Base-by-base conservation (phyloP, 1,284 basidiomycete species). In the Meripilus lineatus region DNA sequence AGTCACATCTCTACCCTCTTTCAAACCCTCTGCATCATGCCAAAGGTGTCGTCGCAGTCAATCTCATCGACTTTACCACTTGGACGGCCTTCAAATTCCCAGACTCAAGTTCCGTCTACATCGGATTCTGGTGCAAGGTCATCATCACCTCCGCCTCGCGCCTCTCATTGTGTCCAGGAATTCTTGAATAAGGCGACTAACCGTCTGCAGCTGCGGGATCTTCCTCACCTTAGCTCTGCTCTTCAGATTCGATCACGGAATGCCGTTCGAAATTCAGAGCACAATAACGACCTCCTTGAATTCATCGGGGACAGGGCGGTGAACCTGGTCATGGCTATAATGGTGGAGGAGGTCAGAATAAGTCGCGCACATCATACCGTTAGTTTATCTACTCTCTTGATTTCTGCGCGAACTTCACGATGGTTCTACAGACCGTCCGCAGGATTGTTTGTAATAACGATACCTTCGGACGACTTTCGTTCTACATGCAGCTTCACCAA, bases 281-380 rank as follows among this genome's bases (percentile, higher is more conserved):
- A 56, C 20, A 65, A 62, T 46, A 64, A 65, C 39, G 61, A 65
- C 38, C 46, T 64, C 10, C 51, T 64, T 4, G 64, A 64, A 45
- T 65, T 63, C 41, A 49, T 63, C 30, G 64, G 64, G 5, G 63
- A 65, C 42, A 56, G 61, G 10, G 54, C 56, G 4, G 50, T 65
- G 30, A 65, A 65, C 44, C 56, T 64, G 13, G 47, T 52, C 10
- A 56, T 55, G 36, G 58, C 60, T 1, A 42, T 63, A 2, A 40
- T 64, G 30, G 58, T 63, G 11, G 59, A 57, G 7, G 52, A 57
- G 26, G 49, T 52, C 6, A 60, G 54, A 14, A 41, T 61, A 13
- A 57, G 54, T 33, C 54, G 53, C 5, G 57, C 55, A 22, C 59
- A 64, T 34, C 59, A 60, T 34, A 49, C 52, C 22, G 58, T 60